Conservation (phyloP, 2,329 filamentous ascomycete species). For the Alternaria conjuncta region DNA sequence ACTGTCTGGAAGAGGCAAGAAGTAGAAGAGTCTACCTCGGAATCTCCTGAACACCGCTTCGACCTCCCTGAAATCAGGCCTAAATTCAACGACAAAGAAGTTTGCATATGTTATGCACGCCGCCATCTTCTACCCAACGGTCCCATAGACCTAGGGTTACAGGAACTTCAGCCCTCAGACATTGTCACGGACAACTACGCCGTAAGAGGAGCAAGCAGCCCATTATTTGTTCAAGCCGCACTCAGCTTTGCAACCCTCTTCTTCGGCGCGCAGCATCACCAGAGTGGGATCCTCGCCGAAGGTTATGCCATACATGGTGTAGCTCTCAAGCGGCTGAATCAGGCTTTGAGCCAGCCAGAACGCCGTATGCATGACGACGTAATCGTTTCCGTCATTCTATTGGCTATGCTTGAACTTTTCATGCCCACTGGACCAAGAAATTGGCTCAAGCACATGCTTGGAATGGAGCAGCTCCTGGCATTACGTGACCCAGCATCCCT, state of each 20-base stretch:
- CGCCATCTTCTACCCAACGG: conserved; percentile 28
- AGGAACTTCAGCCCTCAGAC: conserved; percentile 23
- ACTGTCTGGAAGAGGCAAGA: background rate
- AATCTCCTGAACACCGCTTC: background rate
- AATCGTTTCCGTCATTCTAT: conserved; percentile 30
- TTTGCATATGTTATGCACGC: conserved; percentile 34
- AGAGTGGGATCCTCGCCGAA: conserved; percentile 18
- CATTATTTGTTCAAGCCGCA: conserved; percentile 26
- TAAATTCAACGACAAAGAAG: conserved; percentile 23
- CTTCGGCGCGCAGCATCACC: conserved; percentile 32
- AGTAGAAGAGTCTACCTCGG: background rate
- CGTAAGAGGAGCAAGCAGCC: background rate
- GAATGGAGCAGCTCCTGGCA: conserved; percentile 33
- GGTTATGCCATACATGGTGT: conserved; percentile 33
- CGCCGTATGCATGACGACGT: conserved; percentile 33
- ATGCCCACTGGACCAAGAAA: conserved; percentile 31
- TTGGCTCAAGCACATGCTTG: conserved; percentile 38
- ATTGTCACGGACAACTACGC: background rate
- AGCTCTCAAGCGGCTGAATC: conserved; percentile 33
- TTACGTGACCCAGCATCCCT: conserved; percentile 25
- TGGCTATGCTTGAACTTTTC: conserved; percentile 36
- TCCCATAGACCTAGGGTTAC: conserved; percentile 29
- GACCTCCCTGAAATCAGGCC: background rate
- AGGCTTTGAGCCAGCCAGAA: conserved; percentile 25
- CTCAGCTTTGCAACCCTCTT: conserved; percentile 34